These are phyloP conservation scores for Amylocystis lapponica DNA, from an alignment of 768 basidiomycete genomes.

Conservation along the genomic window DNA sequence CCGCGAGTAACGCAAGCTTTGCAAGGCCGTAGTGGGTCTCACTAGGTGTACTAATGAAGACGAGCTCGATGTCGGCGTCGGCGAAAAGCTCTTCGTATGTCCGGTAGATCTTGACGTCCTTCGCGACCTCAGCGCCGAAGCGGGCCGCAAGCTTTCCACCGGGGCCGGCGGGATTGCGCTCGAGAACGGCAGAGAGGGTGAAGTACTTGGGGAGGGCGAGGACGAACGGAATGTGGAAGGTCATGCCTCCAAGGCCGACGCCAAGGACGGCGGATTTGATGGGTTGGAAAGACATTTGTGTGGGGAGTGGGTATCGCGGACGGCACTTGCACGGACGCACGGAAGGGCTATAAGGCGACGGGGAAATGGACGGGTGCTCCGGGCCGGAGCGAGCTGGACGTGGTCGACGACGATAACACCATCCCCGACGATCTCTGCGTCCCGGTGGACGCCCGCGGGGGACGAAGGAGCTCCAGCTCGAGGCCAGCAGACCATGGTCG, in stretches of 20 bases:
- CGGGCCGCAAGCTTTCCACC: slow-evolving; percentile 61
- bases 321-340: no score
- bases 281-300: slow-evolving; percentile 29
- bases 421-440: no score
- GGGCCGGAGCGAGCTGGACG: no score
- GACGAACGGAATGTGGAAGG: slow-evolving; percentile 80
- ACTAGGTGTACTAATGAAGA: slow-evolving; percentile 68
- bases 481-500: no score
- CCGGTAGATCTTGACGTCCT: slow-evolving; percentile 44
- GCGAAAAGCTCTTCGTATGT: slow-evolving; percentile 53
- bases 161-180: slow-evolving; percentile 56
- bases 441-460: no score
- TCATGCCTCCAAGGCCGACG: slow-evolving; percentile 71
- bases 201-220: slow-evolving; percentile 66
- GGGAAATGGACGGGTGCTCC: no score
- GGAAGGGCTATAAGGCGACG: no score
- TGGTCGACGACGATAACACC: no score
- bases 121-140: slow-evolving; percentile 47
- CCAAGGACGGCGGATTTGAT: slow-evolving; percentile 71
- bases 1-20: slow-evolving; percentile 58
- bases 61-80: slow-evolving; percentile 60
- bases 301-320: no score
- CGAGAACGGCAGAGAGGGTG: slow-evolving; percentile 64
- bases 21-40: slow-evolving; percentile 66
- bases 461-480: no score